Base-by-base conservation (phyloP, 257 asterid genomes). In the Lycium ferocissimum region DNA sequence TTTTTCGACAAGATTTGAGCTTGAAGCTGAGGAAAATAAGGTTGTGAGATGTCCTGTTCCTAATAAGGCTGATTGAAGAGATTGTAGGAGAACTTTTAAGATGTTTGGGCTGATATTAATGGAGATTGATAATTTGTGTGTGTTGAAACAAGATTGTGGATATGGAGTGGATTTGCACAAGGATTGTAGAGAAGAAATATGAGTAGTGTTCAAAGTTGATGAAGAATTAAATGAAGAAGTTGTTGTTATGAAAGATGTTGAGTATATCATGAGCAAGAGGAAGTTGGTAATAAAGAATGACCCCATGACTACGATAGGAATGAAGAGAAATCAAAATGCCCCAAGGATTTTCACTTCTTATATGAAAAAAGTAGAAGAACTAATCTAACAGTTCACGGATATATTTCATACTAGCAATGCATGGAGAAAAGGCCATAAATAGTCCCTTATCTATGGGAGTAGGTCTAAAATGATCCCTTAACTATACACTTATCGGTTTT, bases 131-230 rank as follows among this genome's bases (percentile, higher is more conserved):
- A 97, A 93, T 56, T 93, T 92, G 5, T 89, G 83, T 22, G 98
- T 86, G 15, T 88, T 85, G 56, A 92, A 86, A 83, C 98, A 95
- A 14, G 92, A 86, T 12, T 91, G 84, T 1, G 98, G 98, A 66
- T 90, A 84, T 8, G 98, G 98, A 1, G 93, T 92, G 87, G 97
- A 90, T 33, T 88, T 84, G 92, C 99, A 97, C 73, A 92, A 47
- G 2, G 88, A 18, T 85, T 49, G 86, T 3, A 89, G 15, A 45
- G 85, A 49, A 35, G 95, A 85, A 22, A 87, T 69, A 33, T 86
- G 87, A 53, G 87, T n/a, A 61, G 89, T 67, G 13, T 83, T 51
- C 63, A 51, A 76, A 1, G 45, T 66, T 47, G 79, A 45, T 37
- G 92, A 71, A 53, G 81, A 63, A 35, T 93, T 47, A 61, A 92